Evolutionary conservation across 139 green algal genomes (phyloP), one percentile per base, ranked within the genome.

Genomic region (Micractinium sp.): DNA sequence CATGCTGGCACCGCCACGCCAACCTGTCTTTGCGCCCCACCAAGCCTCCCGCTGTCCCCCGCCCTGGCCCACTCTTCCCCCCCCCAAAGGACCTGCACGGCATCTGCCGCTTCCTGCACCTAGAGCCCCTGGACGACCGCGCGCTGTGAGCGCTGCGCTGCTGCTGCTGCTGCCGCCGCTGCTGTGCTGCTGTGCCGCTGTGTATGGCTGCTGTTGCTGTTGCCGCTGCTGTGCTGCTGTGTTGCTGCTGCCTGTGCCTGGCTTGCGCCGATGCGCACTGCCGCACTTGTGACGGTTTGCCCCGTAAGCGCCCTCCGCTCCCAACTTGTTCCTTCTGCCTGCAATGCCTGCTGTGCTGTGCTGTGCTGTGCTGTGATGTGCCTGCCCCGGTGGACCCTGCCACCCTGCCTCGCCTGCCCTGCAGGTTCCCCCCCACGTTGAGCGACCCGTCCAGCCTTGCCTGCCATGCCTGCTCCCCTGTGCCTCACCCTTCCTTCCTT

Each of bases 111-210:
- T 91, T 89, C 61, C 81, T 91, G 33, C 77, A 39, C 36, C 9
- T 95, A 60, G 89, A 94, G 71, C 87, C 93, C 20, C 69, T 94
- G 39, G 36, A 90, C 14, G 89, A 95, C 16, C 41, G 47, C 2
- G 83, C 74, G 0, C 81, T 95, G 78, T 84, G 47, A 56, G 47
- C 47, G 47, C 47, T 56, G 47, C 5, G 47, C 47, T 56, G 47
- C 47, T 5, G 7, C 47, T 56, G 47, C 47, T 31, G 19, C 63
- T 12, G 63, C 20, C 20, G 14, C 63, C 14, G 63, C 22, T 71
- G 63, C 63, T 71, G 63, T 71, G 63, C 47, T 56, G 47, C 47
- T 56, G 47, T 9, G n/a, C n/a, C n/a, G n/a, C n/a, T n/a, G 7
- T 56, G 47, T 56, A 56, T 56, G 47, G 7, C 47, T 56, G 47